Percentiles rank a stretch among this genome's conserved stretches.
phyloP scores from a whole-genome alignment of 345 rosid genomes.

The Euphorbia tirucalli region DNA sequence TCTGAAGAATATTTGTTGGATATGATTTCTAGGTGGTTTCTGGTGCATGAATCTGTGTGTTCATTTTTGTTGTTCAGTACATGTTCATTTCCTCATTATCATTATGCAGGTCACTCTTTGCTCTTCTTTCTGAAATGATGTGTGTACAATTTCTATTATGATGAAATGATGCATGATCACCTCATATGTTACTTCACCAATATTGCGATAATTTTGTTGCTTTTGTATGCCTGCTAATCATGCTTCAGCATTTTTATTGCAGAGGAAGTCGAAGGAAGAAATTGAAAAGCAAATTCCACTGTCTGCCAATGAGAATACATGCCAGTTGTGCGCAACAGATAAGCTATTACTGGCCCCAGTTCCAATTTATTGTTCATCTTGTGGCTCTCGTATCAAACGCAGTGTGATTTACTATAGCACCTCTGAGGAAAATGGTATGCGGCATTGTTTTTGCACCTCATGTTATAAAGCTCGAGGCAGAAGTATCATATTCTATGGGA shows the following conservation, averaged over 20 bases:
- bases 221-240: slow-evolving; percentile 15
- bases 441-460: slow-evolving; percentile 38
- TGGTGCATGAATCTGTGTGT: not conserved
- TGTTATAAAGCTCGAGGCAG: slow-evolving; percentile 36
- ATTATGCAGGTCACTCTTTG: not conserved
- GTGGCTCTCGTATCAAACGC: slow-evolving; percentile 34
- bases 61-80: not conserved
- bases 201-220: not conserved
- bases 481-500: slow-evolving; percentile 28
- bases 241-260: slow-evolving; percentile 11
- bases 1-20: not conserved
- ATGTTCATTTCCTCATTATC: not conserved
- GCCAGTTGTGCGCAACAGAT: slow-evolving; percentile 45
- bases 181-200: not conserved
- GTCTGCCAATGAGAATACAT: slow-evolving; percentile 28
- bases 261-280: slow-evolving; percentile 28
- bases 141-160: not conserved
- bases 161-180: not conserved
- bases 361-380: slow-evolving; percentile 47
- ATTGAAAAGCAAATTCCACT: slow-evolving; percentile 9
- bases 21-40: not conserved
- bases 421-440: slow-evolving; percentile 26
- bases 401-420: slow-evolving; percentile 35
- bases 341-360: slow-evolving; percentile 36
- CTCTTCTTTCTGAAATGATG: not conserved